Percentiles rank a stretch among this genome's conserved stretches.
Conservation (phyloP, 495 filamentous ascomycete species). For the Bathelium albidoporum region DNA sequence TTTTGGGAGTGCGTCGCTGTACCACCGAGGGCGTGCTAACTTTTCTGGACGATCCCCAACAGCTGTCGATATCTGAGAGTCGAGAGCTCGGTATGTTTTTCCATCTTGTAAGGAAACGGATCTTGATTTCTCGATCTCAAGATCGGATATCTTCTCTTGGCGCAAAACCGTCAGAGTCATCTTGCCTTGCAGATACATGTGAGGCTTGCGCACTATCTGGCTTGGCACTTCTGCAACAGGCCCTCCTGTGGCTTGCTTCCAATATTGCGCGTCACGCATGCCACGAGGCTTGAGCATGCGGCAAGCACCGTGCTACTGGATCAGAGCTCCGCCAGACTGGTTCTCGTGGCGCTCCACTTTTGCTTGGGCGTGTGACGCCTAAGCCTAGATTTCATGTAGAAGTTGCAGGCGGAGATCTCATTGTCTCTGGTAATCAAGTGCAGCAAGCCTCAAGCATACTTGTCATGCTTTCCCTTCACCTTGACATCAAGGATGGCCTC, state of each 20-base stretch:
- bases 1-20: background rate
- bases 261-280: background rate
- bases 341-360: background rate
- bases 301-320: background rate
- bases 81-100: too few relatives aligned
- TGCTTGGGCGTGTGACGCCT: background rate
- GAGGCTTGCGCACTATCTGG: background rate
- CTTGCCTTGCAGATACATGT: background rate
- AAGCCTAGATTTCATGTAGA: background rate
- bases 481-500: conserved; percentile 80
- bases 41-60: too few relatives aligned
- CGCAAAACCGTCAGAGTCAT: background rate
- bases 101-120: background rate
- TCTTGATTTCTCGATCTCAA: background rate
- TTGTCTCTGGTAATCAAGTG: background rate
- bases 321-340: background rate
- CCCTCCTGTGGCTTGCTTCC: background rate
- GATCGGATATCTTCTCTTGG: background rate
- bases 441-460: conserved; percentile 53
- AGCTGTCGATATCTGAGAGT: too few relatives aligned
- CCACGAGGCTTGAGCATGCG: background rate
- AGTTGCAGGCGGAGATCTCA: background rate
- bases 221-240: background rate
- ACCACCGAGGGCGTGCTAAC: background rate
- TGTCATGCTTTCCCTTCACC: conserved; percentile 94